Evolutionary conservation across 805 yeast genomes (phyloP), one percentile per base, ranked within the genome.

Genomic region (Yueomyces sp.): DNA sequence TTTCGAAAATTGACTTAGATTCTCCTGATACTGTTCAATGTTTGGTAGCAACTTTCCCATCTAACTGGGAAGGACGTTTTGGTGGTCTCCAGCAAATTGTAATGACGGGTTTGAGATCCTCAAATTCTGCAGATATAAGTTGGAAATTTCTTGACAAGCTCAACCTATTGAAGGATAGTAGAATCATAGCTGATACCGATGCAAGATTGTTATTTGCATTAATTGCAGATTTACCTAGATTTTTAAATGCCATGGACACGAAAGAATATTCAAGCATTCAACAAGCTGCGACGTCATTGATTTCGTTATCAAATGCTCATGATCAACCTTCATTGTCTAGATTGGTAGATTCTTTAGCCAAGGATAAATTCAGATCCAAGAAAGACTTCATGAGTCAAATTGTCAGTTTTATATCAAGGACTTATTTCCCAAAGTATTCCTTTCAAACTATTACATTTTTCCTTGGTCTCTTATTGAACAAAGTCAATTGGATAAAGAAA

Each of bases 21-120:
- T 78, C 94, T 0, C 83, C 81, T 0, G 95, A 84, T 44, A 85
- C 94, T 0, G 90, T 87, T 2, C 77, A 81, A 28, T 80, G 94
- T 59, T 69, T 88, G 46, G 76, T 85, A 19, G 74, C 92, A 0
- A 83, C 92, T 0, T 92, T 88, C 57, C 99, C 99, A 0, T 79
- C 92, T 0, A 81, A 84, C 45, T 92, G 97, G 98, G 95, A 88
- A 56, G 95, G 96, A 1, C 74, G 79, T 45, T 92, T 87, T 60
- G 90, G 81, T 54, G 97, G 97, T 0, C 66, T 92, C 5, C 95
- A 87, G 53, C 79, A 74, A 39, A 70, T 82, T 26, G 77, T 88
- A 0, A 67, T 86, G 73, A 75, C 78, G 40, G 99, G 99, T 0
- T 65, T 94, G 45, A 66, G 95, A 43, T 87, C 96, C 0, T 68